These are phyloP conservation scores for Clonostachys rhizophaga DNA, from an alignment of 2,329 filamentous ascomycete species.

Conservation along the genomic window DNA sequence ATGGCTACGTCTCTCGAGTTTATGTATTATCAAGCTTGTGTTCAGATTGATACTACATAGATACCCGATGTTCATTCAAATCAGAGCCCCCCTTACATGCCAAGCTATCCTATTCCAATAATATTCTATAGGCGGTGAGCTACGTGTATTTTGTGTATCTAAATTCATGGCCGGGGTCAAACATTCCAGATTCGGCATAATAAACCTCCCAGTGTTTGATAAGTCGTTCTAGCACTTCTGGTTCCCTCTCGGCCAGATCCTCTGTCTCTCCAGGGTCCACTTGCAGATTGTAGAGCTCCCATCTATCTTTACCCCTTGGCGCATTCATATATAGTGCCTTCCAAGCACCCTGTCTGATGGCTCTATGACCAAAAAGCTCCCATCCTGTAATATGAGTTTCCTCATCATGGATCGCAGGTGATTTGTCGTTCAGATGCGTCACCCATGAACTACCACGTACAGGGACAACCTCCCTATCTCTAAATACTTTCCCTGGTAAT, in stretches of 20 bases:
- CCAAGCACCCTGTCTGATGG: conserved; percentile 49
- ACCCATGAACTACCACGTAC: conserved; percentile 34
- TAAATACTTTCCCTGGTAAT: conserved; percentile 25
- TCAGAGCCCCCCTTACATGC: too few relatives aligned
- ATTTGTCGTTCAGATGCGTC: background rate
- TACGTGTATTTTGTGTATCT: too few relatives aligned
- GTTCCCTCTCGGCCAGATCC: conserved; percentile 31
- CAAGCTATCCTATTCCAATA: too few relatives aligned
- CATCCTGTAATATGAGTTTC: conserved; percentile 48
- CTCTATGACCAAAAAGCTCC: conserved; percentile 46
- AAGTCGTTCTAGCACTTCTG: conserved; percentile 24
- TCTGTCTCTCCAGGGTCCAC: conserved; percentile 45
- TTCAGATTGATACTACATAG: too few relatives aligned
- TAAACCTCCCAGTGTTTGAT: too few relatives aligned
- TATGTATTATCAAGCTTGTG: too few relatives aligned
- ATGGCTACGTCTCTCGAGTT: too few relatives aligned
- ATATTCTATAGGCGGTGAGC: too few relatives aligned
- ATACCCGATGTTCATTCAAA: too few relatives aligned
- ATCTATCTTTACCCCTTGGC: conserved; percentile 38
- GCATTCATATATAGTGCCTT: conserved; percentile 54
- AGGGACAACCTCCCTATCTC: conserved; percentile 39
- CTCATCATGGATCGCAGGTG: conserved; percentile 24
- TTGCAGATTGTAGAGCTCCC: conserved; percentile 51
- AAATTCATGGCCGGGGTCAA: too few relatives aligned
- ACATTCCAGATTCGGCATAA: too few relatives aligned